Conservation (phyloP, 192 early-diverging fungal genomes). For the Rhizoclosmatium sp. region DNA sequence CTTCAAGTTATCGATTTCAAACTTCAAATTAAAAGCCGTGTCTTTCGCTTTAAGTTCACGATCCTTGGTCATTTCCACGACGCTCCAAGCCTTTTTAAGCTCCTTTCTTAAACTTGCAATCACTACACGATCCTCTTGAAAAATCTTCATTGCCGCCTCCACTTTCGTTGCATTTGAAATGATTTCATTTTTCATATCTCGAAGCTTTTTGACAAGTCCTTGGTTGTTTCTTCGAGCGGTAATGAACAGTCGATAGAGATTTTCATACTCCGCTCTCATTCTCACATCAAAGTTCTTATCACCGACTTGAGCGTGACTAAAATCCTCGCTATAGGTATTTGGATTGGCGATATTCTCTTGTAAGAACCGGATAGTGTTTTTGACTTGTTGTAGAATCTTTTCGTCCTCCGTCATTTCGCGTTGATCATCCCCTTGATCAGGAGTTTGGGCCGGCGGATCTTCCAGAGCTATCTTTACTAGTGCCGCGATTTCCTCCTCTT, state of each 20-base stretch:
- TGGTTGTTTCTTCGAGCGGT: slow-evolving; percentile 58
- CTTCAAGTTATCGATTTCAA: slow-evolving; percentile 45
- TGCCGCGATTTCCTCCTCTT: slow-evolving; percentile 34
- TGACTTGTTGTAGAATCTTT: slow-evolving; percentile 25
- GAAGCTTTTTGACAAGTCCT: slow-evolving; percentile 52
- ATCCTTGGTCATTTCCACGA: slow-evolving; percentile 55
- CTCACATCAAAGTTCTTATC: slow-evolving; percentile 25
- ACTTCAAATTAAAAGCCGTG: slow-evolving; percentile 50
- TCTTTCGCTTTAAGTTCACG: slow-evolving; percentile 56
- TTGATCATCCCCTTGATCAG: not conserved
- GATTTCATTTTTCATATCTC: slow-evolving; percentile 54
- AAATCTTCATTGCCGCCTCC: slow-evolving; percentile 56
- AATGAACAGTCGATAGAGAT: slow-evolving; percentile 55
- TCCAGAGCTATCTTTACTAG: slow-evolving; percentile 45
- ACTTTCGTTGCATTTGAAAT: slow-evolving; percentile 58
- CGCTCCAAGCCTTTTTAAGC: slow-evolving; percentile 61
- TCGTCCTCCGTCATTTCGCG: slow-evolving; percentile 35
- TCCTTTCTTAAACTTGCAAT: slow-evolving; percentile 60
- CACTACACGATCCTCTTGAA: slow-evolving; percentile 52
- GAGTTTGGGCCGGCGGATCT: not conserved
- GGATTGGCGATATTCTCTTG: slow-evolving; percentile 22
- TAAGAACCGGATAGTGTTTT: slow-evolving; percentile 19
- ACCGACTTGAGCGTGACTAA: not conserved
- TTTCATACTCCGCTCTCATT: slow-evolving; percentile 54
- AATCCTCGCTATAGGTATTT: not conserved